Percentiles rank a stretch among this genome's conserved stretches.
phyloP scores from a whole-genome alignment of 768 basidiomycete genomes.

The Lactarius sanguifluus region DNA sequence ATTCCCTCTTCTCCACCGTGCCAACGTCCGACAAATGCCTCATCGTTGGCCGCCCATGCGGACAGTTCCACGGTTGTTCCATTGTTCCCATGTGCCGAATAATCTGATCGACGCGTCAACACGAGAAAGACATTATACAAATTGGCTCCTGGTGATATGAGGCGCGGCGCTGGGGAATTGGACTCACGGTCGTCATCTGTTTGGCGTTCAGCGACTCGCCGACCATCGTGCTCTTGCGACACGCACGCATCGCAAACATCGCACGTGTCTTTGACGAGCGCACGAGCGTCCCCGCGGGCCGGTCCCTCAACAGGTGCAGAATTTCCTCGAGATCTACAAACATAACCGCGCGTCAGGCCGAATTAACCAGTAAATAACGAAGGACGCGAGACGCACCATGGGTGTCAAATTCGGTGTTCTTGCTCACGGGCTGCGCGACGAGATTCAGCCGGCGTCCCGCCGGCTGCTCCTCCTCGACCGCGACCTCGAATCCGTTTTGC shows the following conservation, averaged over 20 bases:
- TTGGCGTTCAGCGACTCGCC: conserved; percentile 74
- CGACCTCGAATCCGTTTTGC: conserved; percentile 88
- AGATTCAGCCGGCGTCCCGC: conserved; percentile 55
- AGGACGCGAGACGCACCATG: conserved; percentile 54
- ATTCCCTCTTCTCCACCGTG: neutral
- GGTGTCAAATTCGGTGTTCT: conserved; percentile 84
- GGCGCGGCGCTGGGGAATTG: neutral
- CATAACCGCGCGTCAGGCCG: neutral
- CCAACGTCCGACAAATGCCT: conserved; percentile 31
- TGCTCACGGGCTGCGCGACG: conserved; percentile 86
- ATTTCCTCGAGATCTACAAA: conserved; percentile 86
- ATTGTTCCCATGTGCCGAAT: conserved; percentile 38
- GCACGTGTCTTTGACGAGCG: conserved; percentile 88
- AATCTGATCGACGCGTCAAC: conserved; percentile 29
- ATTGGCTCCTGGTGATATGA: neutral
- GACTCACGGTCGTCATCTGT: conserved; percentile 71
- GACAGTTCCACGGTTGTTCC: conserved; percentile 41
- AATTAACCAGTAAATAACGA: neutral
- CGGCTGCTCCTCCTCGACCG: conserved; percentile 47
- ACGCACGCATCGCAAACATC: conserved; percentile 98
- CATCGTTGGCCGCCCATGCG: conserved; percentile 39
- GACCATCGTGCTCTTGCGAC: conserved; percentile 95
- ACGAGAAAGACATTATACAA: neutral
- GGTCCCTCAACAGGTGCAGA: conserved; percentile 79
- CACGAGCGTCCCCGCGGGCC: conserved; percentile 77